These are phyloP conservation scores for Clohesyomyces aquaticus DNA, from an alignment of 495 filamentous ascomycete genomes.

Conservation along the genomic window DNA sequence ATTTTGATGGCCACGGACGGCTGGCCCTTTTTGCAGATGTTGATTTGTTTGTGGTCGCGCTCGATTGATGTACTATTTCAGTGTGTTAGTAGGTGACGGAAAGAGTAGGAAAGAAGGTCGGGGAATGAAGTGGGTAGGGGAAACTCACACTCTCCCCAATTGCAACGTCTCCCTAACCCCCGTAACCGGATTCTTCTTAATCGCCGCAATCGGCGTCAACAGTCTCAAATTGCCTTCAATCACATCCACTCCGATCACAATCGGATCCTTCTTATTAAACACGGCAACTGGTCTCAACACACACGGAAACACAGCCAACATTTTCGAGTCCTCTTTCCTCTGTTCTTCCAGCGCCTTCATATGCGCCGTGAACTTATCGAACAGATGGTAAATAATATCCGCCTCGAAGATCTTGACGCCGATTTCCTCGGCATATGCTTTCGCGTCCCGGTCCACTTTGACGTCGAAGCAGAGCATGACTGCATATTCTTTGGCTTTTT, in stretches of 20 bases:
- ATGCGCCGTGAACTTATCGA: conserved; percentile 94
- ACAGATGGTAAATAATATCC: conserved; percentile 98
- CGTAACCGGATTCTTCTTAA: conserved; percentile 78
- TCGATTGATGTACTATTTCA: conserved; percentile 81
- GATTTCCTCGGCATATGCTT: conserved; percentile 86
- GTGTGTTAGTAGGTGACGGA: neutral
- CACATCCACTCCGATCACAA: conserved; percentile 95
- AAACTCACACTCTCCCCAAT: conserved; percentile 92
- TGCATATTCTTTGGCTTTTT: conserved; percentile 92
- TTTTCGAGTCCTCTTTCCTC: conserved; percentile 94
- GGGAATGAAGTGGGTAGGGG: conserved; percentile 6
- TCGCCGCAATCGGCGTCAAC: conserved; percentile 83
- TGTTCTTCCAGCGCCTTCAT: conserved; percentile 82
- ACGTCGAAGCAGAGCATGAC: conserved; percentile 99
- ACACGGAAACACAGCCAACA: conserved; percentile 95
- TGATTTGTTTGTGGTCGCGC: conserved; percentile 94
- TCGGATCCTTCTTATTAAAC: conserved; percentile 98
- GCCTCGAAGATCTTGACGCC: conserved; percentile 98
- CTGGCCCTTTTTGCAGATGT: conserved; percentile 89
- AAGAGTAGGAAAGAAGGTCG: neutral
- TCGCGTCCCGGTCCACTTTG: conserved; percentile 96
- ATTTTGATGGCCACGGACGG: conserved; percentile 98
- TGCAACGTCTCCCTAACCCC: conserved; percentile 79
- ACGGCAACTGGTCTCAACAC: conserved; percentile 86
- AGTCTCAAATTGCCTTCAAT: conserved; percentile 82